Evolutionary conservation across 371 early-diverging fungal species (phyloP), one percentile per base, ranked within the genome.

Genomic region (Mucor mucedo): DNA sequence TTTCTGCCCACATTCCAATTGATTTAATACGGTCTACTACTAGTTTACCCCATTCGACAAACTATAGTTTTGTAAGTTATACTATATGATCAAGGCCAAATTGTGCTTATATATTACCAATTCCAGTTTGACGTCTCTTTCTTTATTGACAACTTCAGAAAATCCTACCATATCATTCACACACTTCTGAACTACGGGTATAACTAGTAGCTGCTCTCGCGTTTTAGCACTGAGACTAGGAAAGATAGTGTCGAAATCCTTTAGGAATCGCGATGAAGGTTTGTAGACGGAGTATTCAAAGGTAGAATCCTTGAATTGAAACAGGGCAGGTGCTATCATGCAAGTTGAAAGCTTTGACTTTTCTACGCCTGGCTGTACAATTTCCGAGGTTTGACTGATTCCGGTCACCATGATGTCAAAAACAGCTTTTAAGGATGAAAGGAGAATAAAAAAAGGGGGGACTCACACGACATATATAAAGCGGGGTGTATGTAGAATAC

Each of bases 1-100:
- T 73, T 78, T 96, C 97, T 0, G 91, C 91, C 94, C 94, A 96
- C 83, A 88, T 84, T 11, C 92, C 93, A 28, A 72, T 63, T 5
- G 70, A 66, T 39, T 72, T 77, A 11, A 95, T 71, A 3, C 79
- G 71, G 7, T 77, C 61, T 16, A 85, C 84, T 1, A 93, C 65
- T 10, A 60, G 66, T 30, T 79, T 78, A 4, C 88, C 93, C 88
- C 90, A 94, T n/a, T 79, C 65, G 52, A 91, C 77, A 72, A 93
- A 93, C 89, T 91, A 70, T 1, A 55, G 16, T 48, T 47, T 21
- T 40, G 42, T 28, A 2, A 35, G 42, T 2, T 5, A 38, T 35
- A 38, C 27, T 35, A 4, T 13, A 1, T 35, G 3, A 28, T 11
- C n/a, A 50, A 21, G 21, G 11, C 21, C 21, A 1, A 1, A 21